Conservation (phyloP, 1,139 yeast genomes). For the Yamadazyma membranifaciens region DNA sequence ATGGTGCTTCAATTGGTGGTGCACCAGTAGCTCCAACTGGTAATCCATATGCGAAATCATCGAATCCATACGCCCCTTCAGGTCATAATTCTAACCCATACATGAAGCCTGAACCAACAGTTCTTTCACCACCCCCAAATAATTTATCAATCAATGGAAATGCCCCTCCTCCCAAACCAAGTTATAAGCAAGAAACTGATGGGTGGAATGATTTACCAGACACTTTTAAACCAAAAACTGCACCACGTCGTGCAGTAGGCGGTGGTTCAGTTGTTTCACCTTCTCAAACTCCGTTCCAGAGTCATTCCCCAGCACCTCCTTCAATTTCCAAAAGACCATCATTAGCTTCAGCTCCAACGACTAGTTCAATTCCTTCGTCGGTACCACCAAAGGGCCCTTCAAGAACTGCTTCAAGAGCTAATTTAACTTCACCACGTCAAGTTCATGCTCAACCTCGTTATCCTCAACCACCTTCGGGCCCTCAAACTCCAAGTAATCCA, state of each 20-base stretch:
- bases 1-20: neutral
- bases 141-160: constrained; percentile 6
- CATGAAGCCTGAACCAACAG: constrained; percentile 11
- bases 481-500: constrained; percentile 21
- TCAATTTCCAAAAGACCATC: constrained; percentile 15
- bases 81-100: constrained; percentile 18
- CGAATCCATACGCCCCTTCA: constrained; percentile 16
- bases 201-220: constrained; percentile 96
- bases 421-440: constrained; percentile 14
- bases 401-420: constrained; percentile 29
- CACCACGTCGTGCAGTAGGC: constrained; percentile 51
- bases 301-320: constrained; percentile 5
- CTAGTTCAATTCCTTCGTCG: constrained; percentile 3
- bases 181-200: constrained; percentile 59
- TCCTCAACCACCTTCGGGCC: constrained; percentile 26
- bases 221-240: constrained; percentile 50
- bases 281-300: constrained; percentile 21
- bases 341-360: constrained; percentile 14
- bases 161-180: constrained; percentile 35
- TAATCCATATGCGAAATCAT: constrained; percentile 6
- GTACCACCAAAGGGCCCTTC: constrained; percentile 33
- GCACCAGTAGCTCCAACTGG: neutral
- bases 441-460: constrained; percentile 30
- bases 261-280: constrained; percentile 22
- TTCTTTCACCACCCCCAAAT: constrained; percentile 10